A percentile compares a stretch with the other conserved stretches of the same genome.
Evolutionary conservation across 768 basidiomycete species (phyloP).

Genomic region (Crassisporium funariophilum): DNA sequence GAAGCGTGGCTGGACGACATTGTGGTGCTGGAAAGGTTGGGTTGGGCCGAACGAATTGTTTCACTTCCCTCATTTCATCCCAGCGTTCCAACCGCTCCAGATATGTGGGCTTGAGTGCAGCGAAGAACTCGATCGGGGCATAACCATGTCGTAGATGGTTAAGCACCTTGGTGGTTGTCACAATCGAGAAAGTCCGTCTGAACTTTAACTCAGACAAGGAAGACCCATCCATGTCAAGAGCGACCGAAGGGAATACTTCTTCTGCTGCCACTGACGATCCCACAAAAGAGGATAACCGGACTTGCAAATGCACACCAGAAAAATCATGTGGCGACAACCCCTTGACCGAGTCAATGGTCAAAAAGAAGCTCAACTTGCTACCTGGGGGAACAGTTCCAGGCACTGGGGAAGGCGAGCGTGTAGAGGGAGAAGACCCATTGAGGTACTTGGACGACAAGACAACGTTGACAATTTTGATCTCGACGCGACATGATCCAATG

Average conservation of each 20-base stretch:
- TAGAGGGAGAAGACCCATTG: conserved; percentile 64
- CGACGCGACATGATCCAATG: conserved; percentile 90
- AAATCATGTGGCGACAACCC: conserved; percentile 93
- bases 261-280: conserved; percentile 71
- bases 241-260: conserved; percentile 78
- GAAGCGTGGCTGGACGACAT: conserved; percentile 43
- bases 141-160: conserved; percentile 74
- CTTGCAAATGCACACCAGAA: conserved; percentile 81
- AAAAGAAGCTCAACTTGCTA: conserved; percentile 80
- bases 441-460: conserved; percentile 59
- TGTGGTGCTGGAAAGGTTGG: conserved; percentile 39
- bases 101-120: conserved; percentile 77
- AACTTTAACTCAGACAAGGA: conserved; percentile 82
- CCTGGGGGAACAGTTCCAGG: conserved; percentile 70
- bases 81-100: conserved; percentile 88
- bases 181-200: conserved; percentile 78
- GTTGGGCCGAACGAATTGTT: conserved; percentile 43
- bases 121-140: conserved; percentile 91
- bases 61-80: conserved; percentile 90
- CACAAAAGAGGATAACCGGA: conserved; percentile 84
- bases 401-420: conserved; percentile 74
- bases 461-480: conserved; percentile 79
- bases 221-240: conserved; percentile 71
- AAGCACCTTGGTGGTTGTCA: conserved; percentile 72
- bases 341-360: conserved; percentile 86